Evolutionary conservation across 352 stramenopile genomes (phyloP), one percentile per base, ranked within the genome.

Genomic region (Elongisporangium senticosum): DNA sequence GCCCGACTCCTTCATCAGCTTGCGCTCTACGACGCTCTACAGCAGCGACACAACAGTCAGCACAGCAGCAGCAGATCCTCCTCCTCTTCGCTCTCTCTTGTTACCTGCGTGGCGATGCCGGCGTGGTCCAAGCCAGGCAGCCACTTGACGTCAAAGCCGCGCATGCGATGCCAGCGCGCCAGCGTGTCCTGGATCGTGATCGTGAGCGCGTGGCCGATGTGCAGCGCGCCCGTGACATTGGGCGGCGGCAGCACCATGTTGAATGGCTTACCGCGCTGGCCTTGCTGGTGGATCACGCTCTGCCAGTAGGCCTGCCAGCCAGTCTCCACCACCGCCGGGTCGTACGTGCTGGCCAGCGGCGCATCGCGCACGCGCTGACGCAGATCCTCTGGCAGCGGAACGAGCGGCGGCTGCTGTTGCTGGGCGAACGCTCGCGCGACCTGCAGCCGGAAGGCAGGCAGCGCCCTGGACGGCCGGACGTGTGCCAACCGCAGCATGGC

Each of bases 161-260:
- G 87, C 98, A 99, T 99, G 51, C 96, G 87, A 77, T 99, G 96
- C 95, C 96, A 99, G 59, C 75, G 85, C 23, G 91, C 95, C 21
- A 99, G 81, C 7, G 93, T 90, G 81, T 99, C 97, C 79, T 99
- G 92, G 64, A 99, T 98, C 17, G 97, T 96, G 48, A 91, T 71
- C 4, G 96, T 99, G 47, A 99, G 72, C 21, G 96, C 97, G 74
- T 99, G 97, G 21, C 97, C 97, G 50, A 99, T 84, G 71, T 99
- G 97, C 51, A 99, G 79, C 47, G 88, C 95, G 20, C 97, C 97
- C 3, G 97, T 99, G 39, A 99, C 96, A 69, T 99, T 99, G 21
- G 97, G 97, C 33, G 97, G 97, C 28, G 97, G 97, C 68, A 99
- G 93, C 53, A 94, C 67, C 86, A 93, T 93, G 50, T 68, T 77